phyloP scores from a whole-genome alignment of 305 asterid genomes.

The Rubia tinctorum region DNA sequence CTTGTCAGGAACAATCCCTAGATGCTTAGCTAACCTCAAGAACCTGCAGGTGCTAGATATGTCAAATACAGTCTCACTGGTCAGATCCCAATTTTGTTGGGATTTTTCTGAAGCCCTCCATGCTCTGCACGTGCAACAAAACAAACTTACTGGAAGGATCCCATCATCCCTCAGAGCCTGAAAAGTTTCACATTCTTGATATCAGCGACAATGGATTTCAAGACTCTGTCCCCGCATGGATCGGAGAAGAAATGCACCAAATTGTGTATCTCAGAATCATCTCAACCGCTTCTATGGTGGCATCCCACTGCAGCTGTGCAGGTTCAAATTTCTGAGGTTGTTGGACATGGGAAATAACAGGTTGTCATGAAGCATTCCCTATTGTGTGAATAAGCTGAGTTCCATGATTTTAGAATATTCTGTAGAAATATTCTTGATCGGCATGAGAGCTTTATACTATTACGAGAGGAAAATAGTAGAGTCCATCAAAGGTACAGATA shows the following conservation, averaged over 20 bases:
- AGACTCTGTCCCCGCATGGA: background rate
- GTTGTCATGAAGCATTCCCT: conserved; percentile 10
- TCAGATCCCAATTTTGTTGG: background rate
- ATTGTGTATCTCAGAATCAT: conserved; percentile 2
- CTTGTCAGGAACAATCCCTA: conserved; percentile 1
- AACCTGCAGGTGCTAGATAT: background rate
- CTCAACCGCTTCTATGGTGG: conserved; percentile 7
- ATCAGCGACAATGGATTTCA: background rate
- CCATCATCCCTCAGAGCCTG: conserved; percentile 16
- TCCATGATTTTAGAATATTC: background rate
- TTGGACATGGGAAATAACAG: background rate
- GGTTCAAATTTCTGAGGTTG: background rate
- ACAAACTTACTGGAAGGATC: conserved; percentile 22
- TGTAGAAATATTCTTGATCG: conserved; percentile 3
- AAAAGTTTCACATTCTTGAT: conserved; percentile 1
- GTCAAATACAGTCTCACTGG: background rate
- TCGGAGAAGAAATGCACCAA: background rate
- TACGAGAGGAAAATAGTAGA: background rate
- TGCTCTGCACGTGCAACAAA: conserved; percentile 15
- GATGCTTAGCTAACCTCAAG: background rate
- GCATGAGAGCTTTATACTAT: background rate
- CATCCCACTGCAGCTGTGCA: conserved; percentile 2
- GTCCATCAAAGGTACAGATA: background rate
- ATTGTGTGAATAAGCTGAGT: background rate
- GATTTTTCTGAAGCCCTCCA: background rate